Evolutionary conservation across 305 asterid species (phyloP), one percentile per base, ranked within the genome.

Genomic region (Fraxinus ornus): DNA sequence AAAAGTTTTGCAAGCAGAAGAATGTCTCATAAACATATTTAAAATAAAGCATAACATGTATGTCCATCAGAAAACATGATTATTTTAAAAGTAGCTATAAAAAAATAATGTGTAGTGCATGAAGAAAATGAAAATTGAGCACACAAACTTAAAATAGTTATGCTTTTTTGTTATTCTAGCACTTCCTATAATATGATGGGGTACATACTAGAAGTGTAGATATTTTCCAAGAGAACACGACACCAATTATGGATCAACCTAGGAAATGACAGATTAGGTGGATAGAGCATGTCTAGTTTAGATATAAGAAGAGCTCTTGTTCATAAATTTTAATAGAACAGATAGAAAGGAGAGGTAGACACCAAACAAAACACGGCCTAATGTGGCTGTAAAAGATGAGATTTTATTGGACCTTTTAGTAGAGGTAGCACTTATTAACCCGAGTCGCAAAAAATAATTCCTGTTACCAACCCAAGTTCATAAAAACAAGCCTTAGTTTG

Each of bases 41-140:
- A n/a, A n/a, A n/a, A n/a, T n/a, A n/a, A n/a, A n/a, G n/a, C n/a
- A n/a, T n/a, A n/a, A n/a, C n/a, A n/a, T n/a, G n/a, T n/a, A n/a
- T n/a, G n/a, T n/a, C n/a, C n/a, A n/a, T n/a, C n/a, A n/a, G n/a
- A n/a, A n/a, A n/a, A n/a, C n/a, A n/a, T n/a, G n/a, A n/a, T n/a
- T n/a, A n/a, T n/a, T n/a, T n/a, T n/a, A n/a, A n/a, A n/a, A n/a
- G n/a, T n/a, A n/a, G n/a, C n/a, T n/a, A n/a, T n/a, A n/a, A n/a
- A n/a, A n/a, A n/a, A n/a, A n/a, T n/a, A n/a, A n/a, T n/a, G n/a
- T n/a, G n/a, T n/a, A 21, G 52, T 57, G 64, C 36, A 13, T 26
- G 41, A 49, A 41, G 37, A 79, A 30, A 79, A 30, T 39, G 66
- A 62, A 30, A 62, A 76, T 71, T 47, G 73, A 84, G 24, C 41